phyloP scores from a whole-genome alignment of 129 eudicot species.

The Silybum marianum region DNA sequence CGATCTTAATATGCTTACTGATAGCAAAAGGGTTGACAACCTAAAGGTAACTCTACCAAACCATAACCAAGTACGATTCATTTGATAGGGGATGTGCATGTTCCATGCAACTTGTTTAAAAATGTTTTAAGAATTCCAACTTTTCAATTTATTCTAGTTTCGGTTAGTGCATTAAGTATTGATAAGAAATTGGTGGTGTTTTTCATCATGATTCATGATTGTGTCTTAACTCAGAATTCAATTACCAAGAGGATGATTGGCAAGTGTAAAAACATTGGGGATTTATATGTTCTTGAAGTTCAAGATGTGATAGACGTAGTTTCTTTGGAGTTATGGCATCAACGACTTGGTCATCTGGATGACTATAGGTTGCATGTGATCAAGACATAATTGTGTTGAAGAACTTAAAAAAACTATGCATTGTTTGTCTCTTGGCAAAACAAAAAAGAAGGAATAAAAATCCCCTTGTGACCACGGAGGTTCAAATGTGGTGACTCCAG shows the following conservation, averaged over 20 bases:
- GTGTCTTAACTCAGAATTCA: background rate
- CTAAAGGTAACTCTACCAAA: background rate
- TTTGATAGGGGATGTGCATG: background rate
- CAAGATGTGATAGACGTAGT: background rate
- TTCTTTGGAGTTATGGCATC: background rate
- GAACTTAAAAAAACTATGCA: too few species aligned
- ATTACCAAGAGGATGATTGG: background rate
- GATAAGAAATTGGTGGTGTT: background rate
- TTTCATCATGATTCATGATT: background rate
- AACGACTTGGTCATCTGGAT: background rate
- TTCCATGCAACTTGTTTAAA: background rate
- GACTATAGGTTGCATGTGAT: background rate
- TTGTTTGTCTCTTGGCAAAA: too few species aligned
- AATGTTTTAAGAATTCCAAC: background rate
- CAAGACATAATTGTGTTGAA: background rate
- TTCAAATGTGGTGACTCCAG: too few species aligned
- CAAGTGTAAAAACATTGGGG: background rate
- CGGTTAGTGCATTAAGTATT: background rate
- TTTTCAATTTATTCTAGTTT: background rate
- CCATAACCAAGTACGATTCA: background rate
- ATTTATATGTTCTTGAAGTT: background rate
- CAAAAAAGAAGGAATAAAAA: too few species aligned
- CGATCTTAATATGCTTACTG: background rate
- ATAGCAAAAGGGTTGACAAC: background rate
- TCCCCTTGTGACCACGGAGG: too few species aligned